phyloP scores from a whole-genome alignment of 352 stramenopile species.

The Globisporangium okanoganense region DNA sequence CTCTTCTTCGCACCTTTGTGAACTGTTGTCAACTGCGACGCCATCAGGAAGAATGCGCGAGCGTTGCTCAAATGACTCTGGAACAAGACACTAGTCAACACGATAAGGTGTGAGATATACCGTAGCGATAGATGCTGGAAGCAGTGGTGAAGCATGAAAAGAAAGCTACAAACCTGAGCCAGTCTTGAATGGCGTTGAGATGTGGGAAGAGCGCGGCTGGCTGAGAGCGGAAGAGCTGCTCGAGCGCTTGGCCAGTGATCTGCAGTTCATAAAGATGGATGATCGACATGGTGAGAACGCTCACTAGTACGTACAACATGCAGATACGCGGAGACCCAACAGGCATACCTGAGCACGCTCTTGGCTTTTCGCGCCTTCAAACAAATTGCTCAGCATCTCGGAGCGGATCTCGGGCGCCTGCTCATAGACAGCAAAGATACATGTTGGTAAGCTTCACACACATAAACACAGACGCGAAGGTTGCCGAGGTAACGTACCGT shows the following conservation, averaged over 20 bases:
- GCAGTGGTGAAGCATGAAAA: background rate
- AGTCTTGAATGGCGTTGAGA: constrained; percentile 62
- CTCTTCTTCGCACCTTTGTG: constrained; percentile 53
- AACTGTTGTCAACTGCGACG: constrained; percentile 31
- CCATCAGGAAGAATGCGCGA: constrained; percentile 42
- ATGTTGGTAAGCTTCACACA: background rate
- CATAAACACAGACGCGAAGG: background rate
- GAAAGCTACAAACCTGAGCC: constrained; percentile 40
- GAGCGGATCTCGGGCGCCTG: constrained; percentile 48
- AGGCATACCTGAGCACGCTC: constrained; percentile 8
- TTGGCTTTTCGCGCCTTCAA: constrained; percentile 23
- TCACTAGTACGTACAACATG: no score
- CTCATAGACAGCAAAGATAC: background rate
- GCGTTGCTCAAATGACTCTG: constrained; percentile 36
- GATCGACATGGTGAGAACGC: background rate
- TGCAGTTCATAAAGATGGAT: background rate
- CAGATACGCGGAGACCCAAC: background rate
- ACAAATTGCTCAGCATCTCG: constrained; percentile 48
- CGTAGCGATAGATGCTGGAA: background rate
- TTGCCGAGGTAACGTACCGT: background rate
- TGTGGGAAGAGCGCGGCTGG: constrained; percentile 30
- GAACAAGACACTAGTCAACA: constrained; percentile 33
- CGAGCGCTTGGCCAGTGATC: constrained; percentile 16
- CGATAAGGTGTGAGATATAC: background rate
- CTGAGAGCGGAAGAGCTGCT: constrained; percentile 26